Base-by-base conservation (phyloP, 2,329 filamentous ascomycete genomes). In the Penicillium sp. region DNA sequence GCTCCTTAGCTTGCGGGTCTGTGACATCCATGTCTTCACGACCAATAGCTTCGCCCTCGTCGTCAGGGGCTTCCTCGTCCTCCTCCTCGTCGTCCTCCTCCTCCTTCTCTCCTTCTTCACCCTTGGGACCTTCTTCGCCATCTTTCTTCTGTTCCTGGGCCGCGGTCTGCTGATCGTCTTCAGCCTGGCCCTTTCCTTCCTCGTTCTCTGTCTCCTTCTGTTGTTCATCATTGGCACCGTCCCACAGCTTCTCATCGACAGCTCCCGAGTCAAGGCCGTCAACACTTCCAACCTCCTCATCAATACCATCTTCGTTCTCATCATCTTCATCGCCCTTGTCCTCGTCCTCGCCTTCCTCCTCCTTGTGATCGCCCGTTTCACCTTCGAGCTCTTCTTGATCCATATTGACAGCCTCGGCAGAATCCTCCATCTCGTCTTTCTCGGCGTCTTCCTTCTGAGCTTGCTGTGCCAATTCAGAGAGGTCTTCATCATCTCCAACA, bases 191-290 rank as follows among this genome's bases (percentile, higher is more conserved):
- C 70, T 77, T 69, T 58, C 75, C 55, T 71, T 80, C 57, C 70
- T 96, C 86, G 57, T 93, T 93, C 41, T 91, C 86, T 1, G 86
- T 83, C 41, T 90, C 83, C 49, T 74, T 75, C 48, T 75, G 70
- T 39, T 90, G 79, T 41, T 85, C 78, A 38, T 88, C 84, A 34
- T 73, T 72, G 39, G 84, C 83, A 35, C 90, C 90, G 68, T 98
- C 90, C 93, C 93, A 98, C 80, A 97, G 90, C 76, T 97, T 98
- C 73, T 98, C 94, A 65, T 98, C 94, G 1, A 97, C 86, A 18
- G 91, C 88, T 12, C 83, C 86, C 9, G 89, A 85, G 58, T 95
- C 91, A 37, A 95, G 76, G 60, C 95, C 89, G 70, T 96, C 88
- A 9, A 97, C 90, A 60, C 90, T 86, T 1, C 90, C 93, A 4